These are phyloP conservation scores for Hypoxylon sp. DNA, from an alignment of 2,329 filamentous ascomycete species.

Conservation along the genomic window DNA sequence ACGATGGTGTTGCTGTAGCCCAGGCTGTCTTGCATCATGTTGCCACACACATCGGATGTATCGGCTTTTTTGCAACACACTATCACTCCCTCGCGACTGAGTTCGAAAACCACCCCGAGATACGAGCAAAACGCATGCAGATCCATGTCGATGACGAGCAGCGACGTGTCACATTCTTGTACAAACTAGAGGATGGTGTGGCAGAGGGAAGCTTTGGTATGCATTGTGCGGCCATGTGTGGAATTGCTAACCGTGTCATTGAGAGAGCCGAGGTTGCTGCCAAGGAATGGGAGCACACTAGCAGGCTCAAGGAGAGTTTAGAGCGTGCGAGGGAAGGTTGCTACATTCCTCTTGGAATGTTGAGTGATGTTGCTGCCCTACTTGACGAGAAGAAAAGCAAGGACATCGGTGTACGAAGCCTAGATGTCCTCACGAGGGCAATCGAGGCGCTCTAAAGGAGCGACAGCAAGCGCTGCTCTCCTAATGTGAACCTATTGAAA, in stretches of 20 bases:
- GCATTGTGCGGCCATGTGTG: constrained; percentile 99
- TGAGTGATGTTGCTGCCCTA: constrained; percentile 88
- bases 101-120: constrained; percentile 90
- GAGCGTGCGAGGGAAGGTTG: constrained; percentile 84
- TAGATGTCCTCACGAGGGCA: constrained; percentile 72
- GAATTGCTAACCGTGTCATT: constrained; percentile 86
- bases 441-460: constrained; percentile 69
- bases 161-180: constrained; percentile 93
- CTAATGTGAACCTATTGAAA: neutral
- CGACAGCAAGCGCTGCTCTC: neutral
- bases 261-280: constrained; percentile 90
- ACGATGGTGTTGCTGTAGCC: constrained; percentile 96
- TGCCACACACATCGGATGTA: constrained; percentile 90
- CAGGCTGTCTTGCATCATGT: constrained; percentile 98
- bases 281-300: constrained; percentile 95
- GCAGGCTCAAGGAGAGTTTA: constrained; percentile 87
- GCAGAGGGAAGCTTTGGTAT: constrained; percentile 98
- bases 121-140: constrained; percentile 89
- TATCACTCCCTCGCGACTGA: constrained; percentile 95
- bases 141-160: constrained; percentile 91
- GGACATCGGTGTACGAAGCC: constrained; percentile 64
- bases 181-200: constrained; percentile 92
- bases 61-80: constrained; percentile 98
- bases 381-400: constrained; percentile 69
- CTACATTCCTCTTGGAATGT: constrained; percentile 85